Evolutionary conservation across 1,284 basidiomycete species (phyloP), one percentile per base, ranked within the genome.

Genomic region (Sanghuangporus sanghuang): DNA sequence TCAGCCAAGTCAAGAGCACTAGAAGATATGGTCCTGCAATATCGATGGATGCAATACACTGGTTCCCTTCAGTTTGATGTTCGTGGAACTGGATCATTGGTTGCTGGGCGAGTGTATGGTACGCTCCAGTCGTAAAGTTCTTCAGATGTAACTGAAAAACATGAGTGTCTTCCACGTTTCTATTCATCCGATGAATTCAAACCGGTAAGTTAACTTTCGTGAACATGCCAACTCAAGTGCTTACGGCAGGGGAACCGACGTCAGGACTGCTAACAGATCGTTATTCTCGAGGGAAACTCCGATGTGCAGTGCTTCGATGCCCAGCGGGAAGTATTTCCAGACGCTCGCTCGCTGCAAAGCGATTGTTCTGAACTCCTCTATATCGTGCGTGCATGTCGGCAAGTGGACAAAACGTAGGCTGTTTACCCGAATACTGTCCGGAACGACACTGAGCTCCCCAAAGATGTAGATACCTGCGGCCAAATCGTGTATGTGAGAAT

Each of bases 1-100:
- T 59, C 5, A 68, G 68, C 60, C 70, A 71, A 18, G 76, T 74
- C 16, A 79, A 70, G 18, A 81, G 69, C 3, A 84, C 73, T 8
- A 77, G 77, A 7, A 84, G 71, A 60, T 80, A 74, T 23, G 78
- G 73, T 2, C 81, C 81, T 6, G 81, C 77, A 57, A 82, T 80
- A 65, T 81, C 80, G 46, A 81, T 77, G 8, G 77, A 75, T 36
- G 65, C 56, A n/a, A 66, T 54, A 44, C 65, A 62, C 6, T 62
- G 64, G 38, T 58, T 50, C 16, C 44, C 60, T 36, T 62, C 52
- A 32, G 32, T 62, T 5, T 23, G 9, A 73, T 69, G 12, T 77
- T 79, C n/a, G 7, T 69, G 64, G 14, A 81, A 70, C 18, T 72
- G 67, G 36, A 82, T 68, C 0, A 69, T 63, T 1, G 76, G 72